Evolutionary conservation across 768 basidiomycete species (phyloP).

Genomic region (Rhodotorula kratochvilovae): DNA sequence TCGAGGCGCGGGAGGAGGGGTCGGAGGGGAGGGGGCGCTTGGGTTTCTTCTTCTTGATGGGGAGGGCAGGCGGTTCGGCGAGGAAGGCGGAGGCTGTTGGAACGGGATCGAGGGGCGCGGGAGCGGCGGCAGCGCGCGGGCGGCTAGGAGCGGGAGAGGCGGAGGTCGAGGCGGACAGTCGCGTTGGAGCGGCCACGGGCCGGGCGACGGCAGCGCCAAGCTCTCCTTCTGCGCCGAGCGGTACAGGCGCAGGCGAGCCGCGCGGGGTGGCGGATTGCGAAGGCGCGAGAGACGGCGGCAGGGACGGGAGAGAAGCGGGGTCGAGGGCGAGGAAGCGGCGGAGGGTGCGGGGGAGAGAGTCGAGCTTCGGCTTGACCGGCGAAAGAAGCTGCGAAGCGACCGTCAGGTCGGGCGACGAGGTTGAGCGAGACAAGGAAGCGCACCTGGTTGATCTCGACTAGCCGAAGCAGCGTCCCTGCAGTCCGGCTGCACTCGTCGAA

Average conservation of each 20-base stretch:
- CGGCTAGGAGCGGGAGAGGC: no score
- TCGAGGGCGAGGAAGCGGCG: conserved; percentile 9
- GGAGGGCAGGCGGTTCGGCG: no score
- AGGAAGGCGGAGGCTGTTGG: no score
- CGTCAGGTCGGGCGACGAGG: no score
- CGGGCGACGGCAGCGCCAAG: neutral
- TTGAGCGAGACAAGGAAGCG: neutral
- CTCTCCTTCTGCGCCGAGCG: neutral
- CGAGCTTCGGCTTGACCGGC: neutral
- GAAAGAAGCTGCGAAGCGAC: neutral
- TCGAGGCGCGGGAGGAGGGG: neutral
- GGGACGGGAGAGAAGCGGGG: neutral
- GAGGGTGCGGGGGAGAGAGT: neutral
- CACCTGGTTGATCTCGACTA: conserved; percentile 22
- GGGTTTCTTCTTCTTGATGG: neutral
- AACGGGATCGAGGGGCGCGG: no score
- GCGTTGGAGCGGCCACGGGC: no score
- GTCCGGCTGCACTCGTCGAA: conserved; percentile 12
- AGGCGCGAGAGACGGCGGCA: neutral
- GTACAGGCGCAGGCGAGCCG: neutral
- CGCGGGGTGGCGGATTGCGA: neutral
- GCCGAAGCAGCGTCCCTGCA: neutral
- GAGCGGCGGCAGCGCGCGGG: no score
- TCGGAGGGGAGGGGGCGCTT: no score
- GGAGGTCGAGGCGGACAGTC: neutral